Evolutionary conservation across 208 protist species (phyloP).

Genomic region (Leishmania martiniquensis): DNA sequence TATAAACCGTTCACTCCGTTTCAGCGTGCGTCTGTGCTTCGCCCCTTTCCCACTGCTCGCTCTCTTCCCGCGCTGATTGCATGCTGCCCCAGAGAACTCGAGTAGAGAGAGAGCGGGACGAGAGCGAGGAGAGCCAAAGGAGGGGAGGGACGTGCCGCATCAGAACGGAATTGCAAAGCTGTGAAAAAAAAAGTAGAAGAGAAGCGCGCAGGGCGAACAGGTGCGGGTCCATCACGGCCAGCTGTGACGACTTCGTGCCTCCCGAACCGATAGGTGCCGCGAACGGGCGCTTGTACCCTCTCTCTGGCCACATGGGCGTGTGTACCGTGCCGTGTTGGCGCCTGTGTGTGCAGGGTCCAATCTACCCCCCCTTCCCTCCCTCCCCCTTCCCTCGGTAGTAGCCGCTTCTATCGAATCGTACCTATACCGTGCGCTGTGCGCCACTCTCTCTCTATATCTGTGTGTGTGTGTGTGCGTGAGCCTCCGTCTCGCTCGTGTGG

Average conservation of each 20-base stretch:
- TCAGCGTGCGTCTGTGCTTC: not conserved
- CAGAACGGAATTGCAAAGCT: not conserved
- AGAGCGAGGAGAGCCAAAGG: not conserved
- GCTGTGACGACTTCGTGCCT: not conserved
- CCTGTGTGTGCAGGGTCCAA: not conserved
- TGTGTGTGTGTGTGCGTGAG: not conserved
- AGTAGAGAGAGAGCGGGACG: not conserved
- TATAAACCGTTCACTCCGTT: not conserved
- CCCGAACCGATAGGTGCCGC: not conserved
- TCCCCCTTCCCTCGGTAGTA: not conserved
- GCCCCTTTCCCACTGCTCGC: not conserved
- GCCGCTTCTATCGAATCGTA: not conserved
- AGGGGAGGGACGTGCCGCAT: not conserved
- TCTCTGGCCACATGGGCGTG: no score
- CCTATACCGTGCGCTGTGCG: no score
- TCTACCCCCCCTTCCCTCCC: not conserved
- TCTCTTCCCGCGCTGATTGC: not conserved
- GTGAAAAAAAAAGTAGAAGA: not conserved
- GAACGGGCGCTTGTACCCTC: no score
- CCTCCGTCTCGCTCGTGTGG: not conserved
- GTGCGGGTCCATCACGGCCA: not conserved
- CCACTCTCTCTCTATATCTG: not conserved
- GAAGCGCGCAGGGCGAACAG: not conserved
- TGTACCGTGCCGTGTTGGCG: not conserved
- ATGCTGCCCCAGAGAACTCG: not conserved